Evolutionary conservation across 202 grass and related monocot genomes (phyloP), one percentile per base, ranked within the genome.

Genomic region (Carex sylvatica): DNA sequence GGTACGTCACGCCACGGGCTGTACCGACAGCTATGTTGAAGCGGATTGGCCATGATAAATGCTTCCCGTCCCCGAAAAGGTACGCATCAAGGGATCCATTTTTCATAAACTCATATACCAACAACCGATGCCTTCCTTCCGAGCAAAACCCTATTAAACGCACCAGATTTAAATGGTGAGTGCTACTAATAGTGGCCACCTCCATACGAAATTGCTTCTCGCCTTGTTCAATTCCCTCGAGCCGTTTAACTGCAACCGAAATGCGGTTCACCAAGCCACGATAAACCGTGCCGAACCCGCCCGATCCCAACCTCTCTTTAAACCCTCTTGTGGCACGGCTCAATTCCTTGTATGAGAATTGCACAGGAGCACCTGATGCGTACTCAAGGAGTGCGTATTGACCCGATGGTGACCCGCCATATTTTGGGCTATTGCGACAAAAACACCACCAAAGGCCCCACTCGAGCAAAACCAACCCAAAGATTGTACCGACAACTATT

Each of bases 201-300:
- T 99, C 96, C 96, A 99, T 99, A 74, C 96, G 35, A 87, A 99
- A 99, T 82, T 99, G 96, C 89, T 99, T 99, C 89, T 99, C 96
- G 18, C 96, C 96, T 70, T 99, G 96, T 86, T 98, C 95, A 31
- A 98, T 98, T 80, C 95, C 95, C 18, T 98, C 95, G 64, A 98
- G 95, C 72, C 88, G 90, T 85, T 98, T 98, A 80, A 95, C 95
- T 0, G 95, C 95, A 44, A 90, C 95, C 12, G 69, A 72, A 16
- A 93, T 90, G 22, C 86, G 89, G 86, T 95, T 98, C 26, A 93
- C 92, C 64, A 98, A 88, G 51, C 92, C 95, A 44, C 84, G 87
- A 84, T 98, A 98, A 60, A 98, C 95, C 3, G 92, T 84, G 26
- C 95, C 95, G 70, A 98, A 98, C 20, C 95, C 95, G 5, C 95